phyloP scores from a whole-genome alignment of 208 protist species.

The Spongospora subterranea region DNA sequence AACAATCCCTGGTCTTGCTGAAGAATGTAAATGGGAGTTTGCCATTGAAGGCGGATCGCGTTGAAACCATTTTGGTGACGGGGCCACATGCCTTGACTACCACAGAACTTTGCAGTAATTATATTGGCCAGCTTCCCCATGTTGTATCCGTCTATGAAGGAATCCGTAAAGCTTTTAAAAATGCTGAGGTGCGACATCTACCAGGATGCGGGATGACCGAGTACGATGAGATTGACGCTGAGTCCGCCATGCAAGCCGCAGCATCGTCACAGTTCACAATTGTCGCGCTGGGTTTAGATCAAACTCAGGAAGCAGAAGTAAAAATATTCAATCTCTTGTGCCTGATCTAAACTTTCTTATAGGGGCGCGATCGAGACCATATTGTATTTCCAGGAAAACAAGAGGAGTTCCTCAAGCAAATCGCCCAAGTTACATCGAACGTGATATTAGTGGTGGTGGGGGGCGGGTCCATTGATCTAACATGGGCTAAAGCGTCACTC shows the following conservation, averaged over 20 bases:
- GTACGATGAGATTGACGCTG: neutral
- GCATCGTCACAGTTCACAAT: neutral
- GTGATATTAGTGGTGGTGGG: slow-evolving; percentile 64
- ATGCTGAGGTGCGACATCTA: neutral
- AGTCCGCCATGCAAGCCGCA: neutral
- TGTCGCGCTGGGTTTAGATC: slow-evolving; percentile 35
- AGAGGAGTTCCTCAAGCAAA: slow-evolving; percentile 27
- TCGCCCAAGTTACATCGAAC: neutral
- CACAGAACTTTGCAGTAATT: slow-evolving; percentile 65
- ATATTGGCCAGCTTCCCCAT: slow-evolving; percentile 63
- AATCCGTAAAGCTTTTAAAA: neutral
- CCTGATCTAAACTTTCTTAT: neutral
- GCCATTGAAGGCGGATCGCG: slow-evolving; percentile 25
- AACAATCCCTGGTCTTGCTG: slow-evolving; percentile 67
- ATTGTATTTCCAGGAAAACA: slow-evolving; percentile 58
- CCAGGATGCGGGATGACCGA: neutral
- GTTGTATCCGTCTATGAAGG: slow-evolving; percentile 11
- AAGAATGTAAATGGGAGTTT: slow-evolving; percentile 64
- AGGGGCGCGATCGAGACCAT: neutral
- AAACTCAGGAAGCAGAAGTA: neutral
- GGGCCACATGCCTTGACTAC: slow-evolving; percentile 63
- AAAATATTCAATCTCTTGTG: neutral
- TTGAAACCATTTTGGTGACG: slow-evolving; percentile 60
- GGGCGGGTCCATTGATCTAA: slow-evolving; percentile 65
- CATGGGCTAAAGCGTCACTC: neutral